phyloP scores from a whole-genome alignment of 768 basidiomycete genomes.

The Tulasnella sp. region DNA sequence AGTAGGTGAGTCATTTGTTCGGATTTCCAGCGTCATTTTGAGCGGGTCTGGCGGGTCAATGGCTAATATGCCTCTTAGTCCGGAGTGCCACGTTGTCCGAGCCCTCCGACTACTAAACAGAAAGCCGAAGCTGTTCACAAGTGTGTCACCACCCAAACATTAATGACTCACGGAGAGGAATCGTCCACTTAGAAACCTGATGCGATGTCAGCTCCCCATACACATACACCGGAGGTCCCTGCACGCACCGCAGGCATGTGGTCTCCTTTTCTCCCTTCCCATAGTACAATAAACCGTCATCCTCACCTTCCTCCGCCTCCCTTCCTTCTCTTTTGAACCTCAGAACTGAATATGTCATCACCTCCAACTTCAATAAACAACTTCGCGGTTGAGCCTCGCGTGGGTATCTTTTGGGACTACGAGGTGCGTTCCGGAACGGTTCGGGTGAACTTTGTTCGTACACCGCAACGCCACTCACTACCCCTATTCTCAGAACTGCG shows the following conservation, averaged over 20 bases:
- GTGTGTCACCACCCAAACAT: neutral
- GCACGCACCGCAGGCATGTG: neutral
- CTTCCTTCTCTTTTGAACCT: neutral
- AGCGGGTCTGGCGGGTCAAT: neutral
- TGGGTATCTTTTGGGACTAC: constrained; percentile 19
- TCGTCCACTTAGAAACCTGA: neutral
- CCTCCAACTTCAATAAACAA: neutral
- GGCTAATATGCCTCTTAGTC: neutral
- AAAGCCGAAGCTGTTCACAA: neutral
- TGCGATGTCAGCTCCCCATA: neutral
- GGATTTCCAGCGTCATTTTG: neutral
- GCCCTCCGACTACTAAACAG: neutral
- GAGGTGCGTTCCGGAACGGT: neutral
- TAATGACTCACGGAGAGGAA: neutral
- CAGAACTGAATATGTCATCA: neutral
- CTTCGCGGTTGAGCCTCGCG: neutral
- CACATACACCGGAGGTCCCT: neutral
- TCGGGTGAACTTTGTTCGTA: neutral
- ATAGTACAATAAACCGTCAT: neutral
- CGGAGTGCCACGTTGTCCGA: neutral
- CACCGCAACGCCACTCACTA: neutral
- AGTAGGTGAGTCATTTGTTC: neutral
- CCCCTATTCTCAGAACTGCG: constrained; percentile 3
- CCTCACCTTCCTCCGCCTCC: neutral
- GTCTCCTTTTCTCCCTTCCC: neutral